A percentile compares a stretch with the other conserved stretches of the same genome.
phyloP scores from a whole-genome alignment of 805 yeast genomes.

The Ascoidea tarda region DNA sequence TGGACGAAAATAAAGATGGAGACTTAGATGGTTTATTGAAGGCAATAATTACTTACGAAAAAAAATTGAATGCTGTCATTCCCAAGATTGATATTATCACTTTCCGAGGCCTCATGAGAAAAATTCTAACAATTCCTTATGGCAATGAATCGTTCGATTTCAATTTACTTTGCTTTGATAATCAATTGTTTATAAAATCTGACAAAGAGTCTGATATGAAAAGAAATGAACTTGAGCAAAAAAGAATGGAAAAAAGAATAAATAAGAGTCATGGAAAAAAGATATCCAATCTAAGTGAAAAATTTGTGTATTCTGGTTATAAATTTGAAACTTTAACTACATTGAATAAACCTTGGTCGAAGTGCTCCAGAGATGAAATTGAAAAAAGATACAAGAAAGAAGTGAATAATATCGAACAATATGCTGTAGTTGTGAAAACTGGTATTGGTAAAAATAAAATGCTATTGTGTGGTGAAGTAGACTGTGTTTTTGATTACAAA shows the following conservation, averaged over 20 bases:
- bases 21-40: slow-evolving; percentile 42
- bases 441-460: slow-evolving; percentile 66
- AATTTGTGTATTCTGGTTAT: slow-evolving; percentile 54
- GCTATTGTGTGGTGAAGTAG: slow-evolving; percentile 81
- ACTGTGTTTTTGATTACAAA: slow-evolving; percentile 74
- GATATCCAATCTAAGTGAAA: slow-evolving; percentile 19
- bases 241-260: slow-evolving; percentile 27
- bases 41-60: slow-evolving; percentile 45
- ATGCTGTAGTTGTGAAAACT: slow-evolving; percentile 65
- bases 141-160: slow-evolving; percentile 41
- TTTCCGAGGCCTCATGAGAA: slow-evolving; percentile 76
- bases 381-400: slow-evolving; percentile 47
- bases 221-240: slow-evolving; percentile 13
- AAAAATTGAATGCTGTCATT: slow-evolving; percentile 24
- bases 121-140: slow-evolving; percentile 55
- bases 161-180: slow-evolving; percentile 59
- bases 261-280: slow-evolving; percentile 14
- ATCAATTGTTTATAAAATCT: slow-evolving; percentile 50
- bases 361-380: slow-evolving; percentile 47
- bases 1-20: slow-evolving; percentile 42
- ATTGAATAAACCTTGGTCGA: slow-evolving; percentile 61
- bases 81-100: slow-evolving; percentile 53
- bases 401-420: slow-evolving; percentile 67
- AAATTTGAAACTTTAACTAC: slow-evolving; percentile 79
- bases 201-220: slow-evolving; percentile 11